Evolutionary conservation across 169 alveolate species (phyloP).

Genomic region (Cryptosporidium meleagridis): DNA sequence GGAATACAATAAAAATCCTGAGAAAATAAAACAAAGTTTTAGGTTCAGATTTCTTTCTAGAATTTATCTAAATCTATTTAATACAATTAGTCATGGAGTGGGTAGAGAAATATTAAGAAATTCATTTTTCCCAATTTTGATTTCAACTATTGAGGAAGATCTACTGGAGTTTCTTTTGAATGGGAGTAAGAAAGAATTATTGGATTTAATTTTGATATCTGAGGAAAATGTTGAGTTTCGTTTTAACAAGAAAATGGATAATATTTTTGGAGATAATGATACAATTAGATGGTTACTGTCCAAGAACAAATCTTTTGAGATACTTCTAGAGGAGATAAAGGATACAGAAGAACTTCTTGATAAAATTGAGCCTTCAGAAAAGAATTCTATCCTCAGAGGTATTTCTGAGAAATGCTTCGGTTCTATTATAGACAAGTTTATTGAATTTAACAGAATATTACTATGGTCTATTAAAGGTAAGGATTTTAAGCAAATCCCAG

Average conservation of each 20-base stretch:
- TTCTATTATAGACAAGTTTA: constrained; percentile 2
- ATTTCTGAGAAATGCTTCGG: constrained; percentile 21
- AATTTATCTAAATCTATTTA: constrained; percentile 1
- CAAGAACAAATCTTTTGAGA: neutral
- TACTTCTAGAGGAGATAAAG: constrained; percentile 3
- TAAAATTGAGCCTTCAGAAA: constrained; percentile 11
- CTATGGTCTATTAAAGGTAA: constrained; percentile 54
- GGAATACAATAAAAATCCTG: neutral
- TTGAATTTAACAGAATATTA: constrained; percentile 8
- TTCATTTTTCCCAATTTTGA: constrained; percentile 15
- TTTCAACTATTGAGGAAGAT: constrained; percentile 11
- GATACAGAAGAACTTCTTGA: neutral
- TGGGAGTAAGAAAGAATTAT: neutral
- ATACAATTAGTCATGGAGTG: neutral
- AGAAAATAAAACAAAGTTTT: neutral
- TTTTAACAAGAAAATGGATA: neutral
- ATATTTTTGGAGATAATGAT: neutral
- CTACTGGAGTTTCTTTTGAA: neutral
- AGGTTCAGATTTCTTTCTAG: constrained; percentile 3
- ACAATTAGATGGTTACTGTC: neutral
- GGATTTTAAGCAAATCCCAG: neutral
- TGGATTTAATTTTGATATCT: neutral
- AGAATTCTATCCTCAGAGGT: neutral
- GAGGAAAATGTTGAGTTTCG: neutral
- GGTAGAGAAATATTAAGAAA: constrained; percentile 16